phyloP scores from a whole-genome alignment of 805 yeast species.

The Yarrowia sp. region DNA sequence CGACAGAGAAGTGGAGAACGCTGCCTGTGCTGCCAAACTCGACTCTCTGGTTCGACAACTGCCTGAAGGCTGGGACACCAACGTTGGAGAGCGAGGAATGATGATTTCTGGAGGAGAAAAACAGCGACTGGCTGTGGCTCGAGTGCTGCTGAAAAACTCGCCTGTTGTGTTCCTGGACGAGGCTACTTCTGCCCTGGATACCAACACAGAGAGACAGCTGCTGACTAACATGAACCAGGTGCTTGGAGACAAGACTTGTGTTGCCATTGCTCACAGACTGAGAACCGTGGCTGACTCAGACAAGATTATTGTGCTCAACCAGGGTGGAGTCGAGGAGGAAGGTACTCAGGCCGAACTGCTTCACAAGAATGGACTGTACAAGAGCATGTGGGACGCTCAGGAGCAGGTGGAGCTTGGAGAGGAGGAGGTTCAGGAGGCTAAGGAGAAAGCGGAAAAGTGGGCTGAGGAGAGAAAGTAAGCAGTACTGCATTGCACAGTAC shows the following conservation, averaged over 20 bases:
- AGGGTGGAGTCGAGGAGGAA: constrained; percentile 80
- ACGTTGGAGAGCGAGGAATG: constrained; percentile 94
- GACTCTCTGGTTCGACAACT: constrained; percentile 58
- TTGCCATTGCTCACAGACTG: constrained; percentile 89
- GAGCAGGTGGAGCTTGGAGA: constrained; percentile 51
- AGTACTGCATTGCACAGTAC: too few relatives aligned
- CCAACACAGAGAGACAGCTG: constrained; percentile 88
- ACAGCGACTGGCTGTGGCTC: constrained; percentile 89
- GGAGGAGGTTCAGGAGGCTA: neutral
- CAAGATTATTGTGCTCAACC: constrained; percentile 79
- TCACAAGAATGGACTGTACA: constrained; percentile 58
- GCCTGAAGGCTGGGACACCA: constrained; percentile 80
- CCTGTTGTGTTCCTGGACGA: constrained; percentile 95
- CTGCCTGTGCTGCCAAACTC: constrained; percentile 68
- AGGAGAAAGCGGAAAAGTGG: neutral
- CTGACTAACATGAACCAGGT: constrained; percentile 68
- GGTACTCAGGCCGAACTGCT: constrained; percentile 75
- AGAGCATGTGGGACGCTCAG: constrained; percentile 87
- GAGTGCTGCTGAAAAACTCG: constrained; percentile 79
- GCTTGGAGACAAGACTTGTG: constrained; percentile 66
- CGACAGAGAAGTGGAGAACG: constrained; percentile 64
- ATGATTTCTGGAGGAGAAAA: constrained; percentile 99
- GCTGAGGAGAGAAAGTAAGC: neutral
- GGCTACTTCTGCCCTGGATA: constrained; percentile 92
- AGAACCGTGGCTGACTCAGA: constrained; percentile 92